Evolutionary conservation across 1,139 yeast genomes (phyloP).

Genomic region (Candida neerlandica): DNA sequence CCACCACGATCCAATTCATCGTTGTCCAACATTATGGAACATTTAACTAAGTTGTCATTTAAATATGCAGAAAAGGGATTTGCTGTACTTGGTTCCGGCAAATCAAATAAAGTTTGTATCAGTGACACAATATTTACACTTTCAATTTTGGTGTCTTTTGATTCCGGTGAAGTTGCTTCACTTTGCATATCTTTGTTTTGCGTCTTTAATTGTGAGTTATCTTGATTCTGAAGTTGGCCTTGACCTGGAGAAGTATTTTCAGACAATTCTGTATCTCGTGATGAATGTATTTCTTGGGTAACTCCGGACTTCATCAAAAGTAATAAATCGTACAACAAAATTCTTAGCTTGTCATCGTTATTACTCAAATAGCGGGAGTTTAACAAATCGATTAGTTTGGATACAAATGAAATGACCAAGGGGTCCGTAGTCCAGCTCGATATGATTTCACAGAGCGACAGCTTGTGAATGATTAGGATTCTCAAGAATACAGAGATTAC

Average conservation of each 20-base stretch:
- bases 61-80: slow-evolving; percentile 28
- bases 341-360: slow-evolving; percentile 53
- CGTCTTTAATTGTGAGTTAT: neutral
- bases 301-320: slow-evolving; percentile 53
- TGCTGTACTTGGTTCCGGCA: slow-evolving; percentile 37
- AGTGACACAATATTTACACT: slow-evolving; percentile 5
- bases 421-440: slow-evolving; percentile 35
- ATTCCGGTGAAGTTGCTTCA: neutral
- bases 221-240: neutral
- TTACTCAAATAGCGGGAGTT: slow-evolving; percentile 41
- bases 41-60: slow-evolving; percentile 24
- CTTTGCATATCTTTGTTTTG: neutral
- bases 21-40: slow-evolving; percentile 36
- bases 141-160: slow-evolving; percentile 1
- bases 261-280: slow-evolving; percentile 16
- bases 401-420: slow-evolving; percentile 33
- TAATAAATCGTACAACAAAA: slow-evolving; percentile 64
- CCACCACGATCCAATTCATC: slow-evolving; percentile 37
- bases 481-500: slow-evolving; percentile 50
- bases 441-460: slow-evolving; percentile 35
- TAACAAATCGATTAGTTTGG: slow-evolving; percentile 49
- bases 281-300: slow-evolving; percentile 22
- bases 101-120: slow-evolving; percentile 27
- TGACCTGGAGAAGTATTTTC: slow-evolving; percentile 19
- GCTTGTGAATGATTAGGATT: slow-evolving; percentile 62